Evolutionary conservation across 169 alveolate species (phyloP).

Genomic region (Theileria annulata): DNA sequence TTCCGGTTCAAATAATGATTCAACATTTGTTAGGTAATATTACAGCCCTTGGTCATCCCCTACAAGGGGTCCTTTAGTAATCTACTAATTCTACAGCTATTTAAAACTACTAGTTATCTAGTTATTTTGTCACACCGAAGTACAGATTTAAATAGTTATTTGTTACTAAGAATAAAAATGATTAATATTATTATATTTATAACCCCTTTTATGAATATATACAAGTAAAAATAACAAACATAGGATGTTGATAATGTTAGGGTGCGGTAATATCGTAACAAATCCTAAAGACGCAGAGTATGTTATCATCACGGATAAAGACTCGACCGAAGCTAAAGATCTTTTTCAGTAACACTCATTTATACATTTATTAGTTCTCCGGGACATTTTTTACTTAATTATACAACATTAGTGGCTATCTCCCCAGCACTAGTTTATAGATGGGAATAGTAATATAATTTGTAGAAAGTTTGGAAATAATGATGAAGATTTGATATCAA

Average conservation of each 20-base stretch:
- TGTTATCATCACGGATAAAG: slow-evolving; percentile 67
- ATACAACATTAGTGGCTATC: neutral
- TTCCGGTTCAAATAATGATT: slow-evolving; percentile 39
- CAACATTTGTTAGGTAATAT: slow-evolving; percentile 49
- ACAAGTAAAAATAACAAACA: too few relatives aligned
- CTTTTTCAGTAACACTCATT: slow-evolving; percentile 24
- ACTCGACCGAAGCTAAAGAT: slow-evolving; percentile 44
- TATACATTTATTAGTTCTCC: neutral
- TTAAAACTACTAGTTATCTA: too few relatives aligned
- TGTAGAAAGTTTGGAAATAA: slow-evolving; percentile 45
- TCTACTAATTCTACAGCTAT: too few relatives aligned
- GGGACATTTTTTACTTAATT: neutral
- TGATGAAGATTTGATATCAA: slow-evolving; percentile 61
- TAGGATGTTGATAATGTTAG: slow-evolving; percentile 65
- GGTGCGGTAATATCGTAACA: slow-evolving; percentile 70
- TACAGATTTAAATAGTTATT: neutral
- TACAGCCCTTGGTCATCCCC: too few relatives aligned
- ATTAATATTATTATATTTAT: too few relatives aligned
- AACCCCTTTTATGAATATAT: neutral
- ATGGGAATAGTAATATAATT: neutral
- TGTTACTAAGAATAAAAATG: neutral
- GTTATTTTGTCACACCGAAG: too few relatives aligned
- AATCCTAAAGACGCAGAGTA: slow-evolving; percentile 75
- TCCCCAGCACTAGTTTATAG: neutral
- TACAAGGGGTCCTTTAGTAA: too few relatives aligned